Base-by-base conservation (phyloP, 2,329 filamentous ascomycete species). In the Nemania abortiva region DNA sequence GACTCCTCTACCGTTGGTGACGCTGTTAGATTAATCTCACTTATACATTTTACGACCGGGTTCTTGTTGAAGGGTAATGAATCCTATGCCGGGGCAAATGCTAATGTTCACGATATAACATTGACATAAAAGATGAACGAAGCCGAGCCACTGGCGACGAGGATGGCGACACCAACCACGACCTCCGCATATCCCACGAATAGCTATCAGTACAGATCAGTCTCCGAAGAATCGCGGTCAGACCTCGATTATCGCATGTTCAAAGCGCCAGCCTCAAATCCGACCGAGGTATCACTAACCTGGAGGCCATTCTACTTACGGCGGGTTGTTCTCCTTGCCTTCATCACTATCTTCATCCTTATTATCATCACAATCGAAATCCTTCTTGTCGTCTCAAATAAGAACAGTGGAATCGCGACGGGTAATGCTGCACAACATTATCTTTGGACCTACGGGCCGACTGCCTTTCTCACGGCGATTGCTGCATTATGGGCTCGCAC, bases 391-490 rank as follows among this genome's bases (percentile, higher is more conserved):
- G 3, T 63, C 11, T 63, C 61, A 7, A 49, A 49, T 39, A 18
- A 18, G 3, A 15, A 57, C 18, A 39, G 50, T 1, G 64, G 57
- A 13, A 6, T 66, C 9, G 42, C 39, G 9, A 66, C 64, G 0
- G 34, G 50, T 13, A 47, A 7, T 1, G 2, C 58, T 29, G 0
- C 18, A 0, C 3, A 49, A 7, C 64, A 66, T 55, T 66, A 62
- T 15, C 57, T 66, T 2, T 66, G 64, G 64, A 66, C 37, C 0
- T 66, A 66, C 45, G 64, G 64, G 11, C 57, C 64, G 20, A 66
- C 64, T 1, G 64, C 58, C 13, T 50, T 66, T 29, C 31, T 66
- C 1, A 66, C 64, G 2, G 18, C 4, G 0, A 2, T 66, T 1
- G 52, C 57, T 9, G 42, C 50, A 5, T 13, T 66, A 7, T 66